Conservation (phyloP, 108 stramenopile species). For the Cyclotella kingstonii region DNA sequence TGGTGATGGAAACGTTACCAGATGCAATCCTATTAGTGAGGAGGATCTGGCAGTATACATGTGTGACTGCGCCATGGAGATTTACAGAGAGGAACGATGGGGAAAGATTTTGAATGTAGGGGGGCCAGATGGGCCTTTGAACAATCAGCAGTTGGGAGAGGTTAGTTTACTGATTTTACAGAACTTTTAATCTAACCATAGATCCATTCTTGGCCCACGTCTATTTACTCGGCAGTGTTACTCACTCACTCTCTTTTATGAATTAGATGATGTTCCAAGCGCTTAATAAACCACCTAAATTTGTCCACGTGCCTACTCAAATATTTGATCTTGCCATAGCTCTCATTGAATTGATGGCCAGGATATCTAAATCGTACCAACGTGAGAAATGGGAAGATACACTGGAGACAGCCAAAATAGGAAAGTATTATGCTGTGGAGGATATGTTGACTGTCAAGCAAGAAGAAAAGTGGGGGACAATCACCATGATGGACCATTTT, state of each 20-base stretch:
- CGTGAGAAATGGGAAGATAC: slow-evolving; percentile 63
- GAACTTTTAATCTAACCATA: neutral
- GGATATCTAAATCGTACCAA: slow-evolving; percentile 30
- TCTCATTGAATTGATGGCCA: slow-evolving; percentile 53
- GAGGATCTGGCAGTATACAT: slow-evolving; percentile 69
- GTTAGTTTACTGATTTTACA: slow-evolving; percentile 4
- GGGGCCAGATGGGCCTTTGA: slow-evolving; percentile 75
- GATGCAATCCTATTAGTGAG: slow-evolving; percentile 86
- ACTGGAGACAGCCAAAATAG: slow-evolving; percentile 77
- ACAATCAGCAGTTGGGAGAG: slow-evolving; percentile 67
- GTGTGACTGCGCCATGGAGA: slow-evolving; percentile 65
- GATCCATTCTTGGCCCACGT: neutral
- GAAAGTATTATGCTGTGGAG: slow-evolving; percentile 89
- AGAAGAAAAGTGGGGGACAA: slow-evolving; percentile 71
- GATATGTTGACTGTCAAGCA: slow-evolving; percentile 82
- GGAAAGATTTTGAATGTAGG: slow-evolving; percentile 66
- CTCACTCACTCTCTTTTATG: too few species aligned
- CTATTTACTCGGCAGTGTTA: too few species aligned
- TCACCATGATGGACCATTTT: slow-evolving; percentile 75
- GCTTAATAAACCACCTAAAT: slow-evolving; percentile 51
- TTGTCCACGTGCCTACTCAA: slow-evolving; percentile 53
- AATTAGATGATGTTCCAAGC: slow-evolving; percentile 62
- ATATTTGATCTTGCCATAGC: slow-evolving; percentile 75
- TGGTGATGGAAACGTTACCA: slow-evolving; percentile 70
- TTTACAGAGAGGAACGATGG: slow-evolving; percentile 24